A percentile compares a stretch with the other conserved stretches of the same genome.
Conservation (phyloP, 1,284 basidiomycete species). For the Sporisorium scitamineum region DNA sequence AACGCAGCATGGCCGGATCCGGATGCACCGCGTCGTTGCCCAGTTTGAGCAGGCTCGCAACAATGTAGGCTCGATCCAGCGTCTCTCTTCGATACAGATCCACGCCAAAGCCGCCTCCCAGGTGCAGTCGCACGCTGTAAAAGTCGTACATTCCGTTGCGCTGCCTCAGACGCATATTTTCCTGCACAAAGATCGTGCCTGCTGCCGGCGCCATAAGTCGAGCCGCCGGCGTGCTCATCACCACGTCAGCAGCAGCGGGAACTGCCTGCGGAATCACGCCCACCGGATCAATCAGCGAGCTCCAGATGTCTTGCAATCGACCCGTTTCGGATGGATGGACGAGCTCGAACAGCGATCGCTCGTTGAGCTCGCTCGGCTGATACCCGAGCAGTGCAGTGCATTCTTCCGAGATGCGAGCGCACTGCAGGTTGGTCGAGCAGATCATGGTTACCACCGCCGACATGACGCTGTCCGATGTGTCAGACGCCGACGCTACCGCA, state of each 20-base stretch:
- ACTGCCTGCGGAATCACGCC: conserved; percentile 45
- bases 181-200: conserved; percentile 59
- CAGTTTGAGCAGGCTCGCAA: conserved; percentile 55
- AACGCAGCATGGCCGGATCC: conserved; percentile 38
- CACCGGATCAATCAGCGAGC: conserved; percentile 51
- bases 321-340: conserved; percentile 53
- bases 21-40: conserved; percentile 57
- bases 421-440: conserved; percentile 56
- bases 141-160: conserved; percentile 53
- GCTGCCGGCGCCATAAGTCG: conserved; percentile 52
- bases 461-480: conserved; percentile 17
- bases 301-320: conserved; percentile 50
- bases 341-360: conserved; percentile 51
- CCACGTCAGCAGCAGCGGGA: conserved; percentile 41
- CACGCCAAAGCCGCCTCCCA: conserved; percentile 57
- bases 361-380: conserved; percentile 45
- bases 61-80: conserved; percentile 57
- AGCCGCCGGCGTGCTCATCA: conserved; percentile 40
- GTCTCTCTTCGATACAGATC: conserved; percentile 57
- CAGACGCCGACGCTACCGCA: conserved; percentile 1
- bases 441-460: conserved; percentile 54
- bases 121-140: conserved; percentile 55
- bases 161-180: conserved; percentile 53
- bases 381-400: conserved; percentile 49
- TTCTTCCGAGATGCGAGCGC: conserved; percentile 54